These are phyloP conservation scores for Arctium lappa DNA, from an alignment of 129 eudicot genomes.

Conservation along the genomic window DNA sequence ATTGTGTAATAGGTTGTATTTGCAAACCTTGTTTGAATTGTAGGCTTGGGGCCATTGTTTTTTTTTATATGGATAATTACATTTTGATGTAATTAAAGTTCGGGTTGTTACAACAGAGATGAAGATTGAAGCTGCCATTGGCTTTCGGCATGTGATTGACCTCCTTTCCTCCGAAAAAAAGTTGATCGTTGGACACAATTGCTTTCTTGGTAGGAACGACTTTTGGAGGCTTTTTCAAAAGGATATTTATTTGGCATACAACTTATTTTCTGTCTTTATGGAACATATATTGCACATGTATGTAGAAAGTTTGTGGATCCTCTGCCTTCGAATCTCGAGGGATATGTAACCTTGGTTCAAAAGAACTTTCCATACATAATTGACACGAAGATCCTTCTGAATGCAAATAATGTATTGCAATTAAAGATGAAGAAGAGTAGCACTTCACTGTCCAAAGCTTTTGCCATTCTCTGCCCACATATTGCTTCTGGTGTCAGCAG, in stretches of 20 bases:
- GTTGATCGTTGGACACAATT: slow-evolving; percentile 92
- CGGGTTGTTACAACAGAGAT: too few relatives aligned
- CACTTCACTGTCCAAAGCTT: slow-evolving; percentile 86
- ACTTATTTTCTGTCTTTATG: slow-evolving; percentile 6
- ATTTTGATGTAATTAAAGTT: too few relatives aligned
- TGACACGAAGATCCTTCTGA: slow-evolving; percentile 81
- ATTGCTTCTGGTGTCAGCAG: slow-evolving; percentile 43
- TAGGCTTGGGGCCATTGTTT: too few relatives aligned
- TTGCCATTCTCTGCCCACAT: slow-evolving; percentile 68
- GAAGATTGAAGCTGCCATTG: slow-evolving; percentile 70
- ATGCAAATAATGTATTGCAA: slow-evolving; percentile 38
- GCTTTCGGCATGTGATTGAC: slow-evolving; percentile 94
- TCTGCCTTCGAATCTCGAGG: slow-evolving; percentile 75
- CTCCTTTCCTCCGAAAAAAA: slow-evolving; percentile 77
- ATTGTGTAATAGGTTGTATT: too few relatives aligned
- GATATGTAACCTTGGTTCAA: slow-evolving; percentile 48
- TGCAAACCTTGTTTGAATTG: too few relatives aligned
- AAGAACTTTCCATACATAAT: slow-evolving; percentile 66
- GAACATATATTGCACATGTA: slow-evolving; percentile 83
- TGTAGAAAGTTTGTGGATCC: slow-evolving; percentile 83
- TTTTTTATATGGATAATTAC: too few relatives aligned
- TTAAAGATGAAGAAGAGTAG: slow-evolving; percentile 52
- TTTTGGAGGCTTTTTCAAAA: not conserved
- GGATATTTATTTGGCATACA: not conserved
- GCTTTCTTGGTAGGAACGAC: slow-evolving; percentile 74